phyloP scores from a whole-genome alignment of 108 stramenopile genomes.

The Cyclotella atomus region DNA sequence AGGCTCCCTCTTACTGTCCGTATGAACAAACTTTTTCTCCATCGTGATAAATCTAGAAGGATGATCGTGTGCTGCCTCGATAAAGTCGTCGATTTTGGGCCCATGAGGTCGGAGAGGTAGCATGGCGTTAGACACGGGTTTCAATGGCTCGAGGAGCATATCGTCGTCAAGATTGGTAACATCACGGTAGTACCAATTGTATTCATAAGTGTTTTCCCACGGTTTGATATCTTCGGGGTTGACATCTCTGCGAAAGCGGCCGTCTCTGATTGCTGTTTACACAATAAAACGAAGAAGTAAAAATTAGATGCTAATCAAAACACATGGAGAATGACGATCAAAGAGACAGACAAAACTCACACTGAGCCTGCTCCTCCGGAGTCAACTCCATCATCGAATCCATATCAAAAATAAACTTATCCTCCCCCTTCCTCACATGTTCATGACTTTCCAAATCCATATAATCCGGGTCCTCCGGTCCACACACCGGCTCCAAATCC shows the following conservation, averaged over 20 bases:
- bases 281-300: too few relatives aligned
- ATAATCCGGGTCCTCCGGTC: slow-evolving; percentile 34
- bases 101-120: slow-evolving; percentile 45
- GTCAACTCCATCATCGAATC: slow-evolving; percentile 13
- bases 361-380: slow-evolving; percentile 5
- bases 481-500: slow-evolving; percentile 35
- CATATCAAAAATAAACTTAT: slow-evolving; percentile 35
- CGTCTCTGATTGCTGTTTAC: background rate
- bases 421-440: slow-evolving; percentile 35
- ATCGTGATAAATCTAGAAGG: slow-evolving; percentile 73
- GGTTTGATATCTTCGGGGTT: slow-evolving; percentile 15
- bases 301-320: too few relatives aligned
- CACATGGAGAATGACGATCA: too few relatives aligned
- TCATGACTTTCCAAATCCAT: slow-evolving; percentile 54
- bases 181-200: slow-evolving; percentile 49
- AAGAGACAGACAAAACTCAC: too few relatives aligned
- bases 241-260: background rate
- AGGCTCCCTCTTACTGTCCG: slow-evolving; percentile 72
- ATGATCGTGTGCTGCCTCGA: slow-evolving; percentile 66
- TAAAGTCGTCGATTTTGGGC: slow-evolving; percentile 63
- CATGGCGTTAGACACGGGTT: slow-evolving; percentile 33
- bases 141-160: slow-evolving; percentile 21
- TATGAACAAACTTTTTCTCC: slow-evolving; percentile 49
- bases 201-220: slow-evolving; percentile 30
- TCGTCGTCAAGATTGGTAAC: slow-evolving; percentile 36